Conservation (phyloP, 2,329 filamentous ascomycete species). For the Ceratocystis diversiconidia region DNA sequence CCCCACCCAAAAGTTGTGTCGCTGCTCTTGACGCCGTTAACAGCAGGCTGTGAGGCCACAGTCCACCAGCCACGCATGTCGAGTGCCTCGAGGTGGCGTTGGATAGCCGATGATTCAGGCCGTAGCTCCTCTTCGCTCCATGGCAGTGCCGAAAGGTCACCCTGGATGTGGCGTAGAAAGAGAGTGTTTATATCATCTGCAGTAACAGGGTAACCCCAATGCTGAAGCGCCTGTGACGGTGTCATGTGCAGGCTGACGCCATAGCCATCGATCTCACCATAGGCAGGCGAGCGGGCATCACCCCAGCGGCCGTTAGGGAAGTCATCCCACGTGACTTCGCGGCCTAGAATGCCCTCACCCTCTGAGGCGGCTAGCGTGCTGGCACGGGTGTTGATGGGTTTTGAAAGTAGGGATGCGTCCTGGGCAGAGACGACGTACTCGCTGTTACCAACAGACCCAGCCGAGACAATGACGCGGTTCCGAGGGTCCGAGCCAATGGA, state of each 20-base stretch:
- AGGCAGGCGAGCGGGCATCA: conserved; percentile 81
- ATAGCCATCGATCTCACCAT: conserved; percentile 96
- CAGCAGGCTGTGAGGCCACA: conserved; percentile 84
- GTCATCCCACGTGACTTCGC: conserved; percentile 97
- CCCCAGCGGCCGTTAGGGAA: conserved; percentile 95
- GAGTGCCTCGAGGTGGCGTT: conserved; percentile 55
- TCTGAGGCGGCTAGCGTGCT: conserved; percentile 89
- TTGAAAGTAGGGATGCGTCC: conserved; percentile 63
- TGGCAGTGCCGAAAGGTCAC: conserved; percentile 66
- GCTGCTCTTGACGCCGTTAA: conserved; percentile 67
- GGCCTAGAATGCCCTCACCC: conserved; percentile 73
- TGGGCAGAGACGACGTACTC: conserved; percentile 59
- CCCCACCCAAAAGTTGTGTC: conserved; percentile 86
- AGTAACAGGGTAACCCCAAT: conserved; percentile 71
- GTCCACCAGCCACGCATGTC: conserved; percentile 89
- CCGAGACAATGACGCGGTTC: conserved; percentile 73
- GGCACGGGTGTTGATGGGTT: conserved; percentile 60
- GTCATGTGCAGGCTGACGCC: conserved; percentile 90
- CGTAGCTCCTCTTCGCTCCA: conserved; percentile 87
- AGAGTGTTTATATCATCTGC: conserved; percentile 59
- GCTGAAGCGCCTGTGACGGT: conserved; percentile 61
- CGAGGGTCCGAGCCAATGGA: conserved; percentile 72
- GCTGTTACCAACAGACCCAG: conserved; percentile 42
- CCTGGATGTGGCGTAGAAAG: conserved; percentile 69
- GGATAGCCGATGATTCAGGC: conserved; percentile 72